Conservation (phyloP, 306 rosid species). For the Canavalia gladiata region DNA sequence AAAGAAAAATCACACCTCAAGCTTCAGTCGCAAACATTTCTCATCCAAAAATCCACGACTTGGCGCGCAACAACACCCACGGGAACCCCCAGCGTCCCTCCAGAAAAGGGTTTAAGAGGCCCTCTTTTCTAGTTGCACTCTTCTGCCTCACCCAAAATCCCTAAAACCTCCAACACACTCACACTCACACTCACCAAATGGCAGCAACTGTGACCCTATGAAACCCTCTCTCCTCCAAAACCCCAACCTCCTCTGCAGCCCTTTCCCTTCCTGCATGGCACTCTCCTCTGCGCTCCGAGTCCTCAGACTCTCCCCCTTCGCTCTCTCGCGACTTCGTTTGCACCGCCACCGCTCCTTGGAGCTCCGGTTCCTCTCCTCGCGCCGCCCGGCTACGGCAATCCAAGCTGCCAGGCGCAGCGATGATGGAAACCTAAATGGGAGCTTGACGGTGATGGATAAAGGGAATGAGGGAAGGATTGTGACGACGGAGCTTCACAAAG, state of each 20-base stretch:
- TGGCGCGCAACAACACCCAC: constrained; percentile 14
- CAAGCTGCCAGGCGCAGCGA: constrained; percentile 54
- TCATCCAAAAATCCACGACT: no score
- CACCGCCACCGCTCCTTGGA: constrained; percentile 53
- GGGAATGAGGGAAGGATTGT: constrained; percentile 62
- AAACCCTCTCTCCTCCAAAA: constrained; percentile 29
- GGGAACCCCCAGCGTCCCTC: neutral
- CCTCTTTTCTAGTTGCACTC: neutral
- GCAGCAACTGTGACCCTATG: constrained; percentile 29
- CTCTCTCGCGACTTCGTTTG: constrained; percentile 45
- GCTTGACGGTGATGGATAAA: constrained; percentile 55
- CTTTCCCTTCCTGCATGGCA: constrained; percentile 61
- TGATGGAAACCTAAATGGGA: constrained; percentile 66
- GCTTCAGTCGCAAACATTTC: no score
- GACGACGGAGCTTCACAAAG: constrained; percentile 73
- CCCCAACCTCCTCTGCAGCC: neutral
- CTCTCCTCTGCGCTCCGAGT: constrained; percentile 70
- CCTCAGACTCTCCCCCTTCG: constrained; percentile 58
- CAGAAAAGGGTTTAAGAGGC: constrained; percentile 16
- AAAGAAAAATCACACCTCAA: no score
- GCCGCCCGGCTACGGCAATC: neutral
- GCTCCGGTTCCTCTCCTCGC: constrained; percentile 69
- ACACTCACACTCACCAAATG: constrained; percentile 18
- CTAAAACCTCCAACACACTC: neutral
- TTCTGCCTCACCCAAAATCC: constrained; percentile 38